phyloP scores from a whole-genome alignment of 805 yeast species.

The Hanseniaspora taiwanica region DNA sequence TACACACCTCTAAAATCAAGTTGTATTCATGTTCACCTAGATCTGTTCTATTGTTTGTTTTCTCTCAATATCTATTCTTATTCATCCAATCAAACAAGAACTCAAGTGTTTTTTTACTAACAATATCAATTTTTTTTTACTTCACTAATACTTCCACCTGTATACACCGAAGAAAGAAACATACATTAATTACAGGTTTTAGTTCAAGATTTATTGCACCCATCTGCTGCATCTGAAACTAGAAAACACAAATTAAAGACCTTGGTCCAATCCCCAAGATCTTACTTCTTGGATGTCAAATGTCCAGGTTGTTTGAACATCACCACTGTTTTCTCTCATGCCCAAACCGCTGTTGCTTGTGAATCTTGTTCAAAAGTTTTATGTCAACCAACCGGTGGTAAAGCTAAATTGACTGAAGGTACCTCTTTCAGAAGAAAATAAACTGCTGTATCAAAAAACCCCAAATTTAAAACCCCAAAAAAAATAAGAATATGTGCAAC shows the following conservation, averaged over 20 bases:
- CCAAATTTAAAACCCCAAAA: neutral
- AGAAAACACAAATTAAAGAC: constrained; percentile 95
- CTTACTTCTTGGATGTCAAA: constrained; percentile 98
- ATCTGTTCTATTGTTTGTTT: too few relatives aligned
- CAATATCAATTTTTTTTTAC: too few relatives aligned
- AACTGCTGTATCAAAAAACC: constrained; percentile 16
- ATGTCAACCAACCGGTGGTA: constrained; percentile 99
- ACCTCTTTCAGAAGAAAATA: constrained; percentile 99
- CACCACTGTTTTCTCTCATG: constrained; percentile 99
- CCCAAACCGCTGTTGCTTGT: constrained; percentile 99
- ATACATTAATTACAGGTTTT: constrained; percentile 49
- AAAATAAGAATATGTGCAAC: neutral
- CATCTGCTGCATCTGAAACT: constrained; percentile 93
- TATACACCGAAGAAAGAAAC: too few relatives aligned
- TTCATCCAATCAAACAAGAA: too few relatives aligned
- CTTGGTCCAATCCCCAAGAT: constrained; percentile 96
- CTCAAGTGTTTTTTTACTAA: too few relatives aligned
- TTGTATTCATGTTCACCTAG: too few relatives aligned
- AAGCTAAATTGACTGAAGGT: constrained; percentile 98
- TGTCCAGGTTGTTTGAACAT: constrained; percentile 99
- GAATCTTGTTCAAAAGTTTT: constrained; percentile 96
- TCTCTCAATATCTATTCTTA: too few relatives aligned
- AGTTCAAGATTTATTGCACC: constrained; percentile 98
- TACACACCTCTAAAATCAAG: too few relatives aligned
- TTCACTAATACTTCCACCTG: too few relatives aligned